These are phyloP conservation scores for Trichophyton mentagrophytes DNA, from an alignment of 2,329 filamentous ascomycete species.

Conservation along the genomic window DNA sequence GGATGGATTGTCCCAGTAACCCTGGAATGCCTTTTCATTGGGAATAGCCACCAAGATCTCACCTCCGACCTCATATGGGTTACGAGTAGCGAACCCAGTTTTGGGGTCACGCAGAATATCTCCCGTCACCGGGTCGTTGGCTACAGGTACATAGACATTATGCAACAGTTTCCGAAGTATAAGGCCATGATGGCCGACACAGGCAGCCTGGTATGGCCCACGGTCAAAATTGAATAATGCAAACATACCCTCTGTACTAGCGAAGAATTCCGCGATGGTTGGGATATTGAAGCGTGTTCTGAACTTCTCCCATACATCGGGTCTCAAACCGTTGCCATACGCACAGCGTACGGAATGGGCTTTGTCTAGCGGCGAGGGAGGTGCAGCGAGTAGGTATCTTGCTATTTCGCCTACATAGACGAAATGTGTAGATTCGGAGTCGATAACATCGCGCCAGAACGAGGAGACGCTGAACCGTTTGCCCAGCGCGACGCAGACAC, in stretches of 20 bases:
- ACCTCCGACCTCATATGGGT: conserved; percentile 55
- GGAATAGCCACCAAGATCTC: conserved; percentile 59
- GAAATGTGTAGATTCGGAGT: conserved; percentile 55
- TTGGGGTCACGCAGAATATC: conserved; percentile 52
- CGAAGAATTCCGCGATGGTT: conserved; percentile 62
- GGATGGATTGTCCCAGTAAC: conserved; percentile 56
- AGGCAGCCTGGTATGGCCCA: conserved; percentile 49
- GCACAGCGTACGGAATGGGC: conserved; percentile 35
- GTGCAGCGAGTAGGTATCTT: conserved; percentile 57
- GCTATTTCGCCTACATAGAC: conserved; percentile 69
- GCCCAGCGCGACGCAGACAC: conserved; percentile 32
- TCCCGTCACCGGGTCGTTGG: conserved; percentile 54
- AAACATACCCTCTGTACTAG: conserved; percentile 61
- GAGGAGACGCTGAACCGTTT: conserved; percentile 50
- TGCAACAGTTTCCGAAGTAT: conserved; percentile 42
- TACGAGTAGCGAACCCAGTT: conserved; percentile 54
- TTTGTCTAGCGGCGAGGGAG: conserved; percentile 36
- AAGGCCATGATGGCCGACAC: conserved; percentile 59
- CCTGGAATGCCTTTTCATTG: conserved; percentile 47
- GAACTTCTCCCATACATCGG: conserved; percentile 56
- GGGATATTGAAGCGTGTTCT: conserved; percentile 25
- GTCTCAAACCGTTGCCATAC: conserved; percentile 40
- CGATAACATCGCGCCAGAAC: conserved; percentile 62
- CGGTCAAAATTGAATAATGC: conserved; percentile 46
- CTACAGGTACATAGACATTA: conserved; percentile 52